phyloP scores from a whole-genome alignment of 441 rosid genomes.

The Erysimum cheiri region DNA sequence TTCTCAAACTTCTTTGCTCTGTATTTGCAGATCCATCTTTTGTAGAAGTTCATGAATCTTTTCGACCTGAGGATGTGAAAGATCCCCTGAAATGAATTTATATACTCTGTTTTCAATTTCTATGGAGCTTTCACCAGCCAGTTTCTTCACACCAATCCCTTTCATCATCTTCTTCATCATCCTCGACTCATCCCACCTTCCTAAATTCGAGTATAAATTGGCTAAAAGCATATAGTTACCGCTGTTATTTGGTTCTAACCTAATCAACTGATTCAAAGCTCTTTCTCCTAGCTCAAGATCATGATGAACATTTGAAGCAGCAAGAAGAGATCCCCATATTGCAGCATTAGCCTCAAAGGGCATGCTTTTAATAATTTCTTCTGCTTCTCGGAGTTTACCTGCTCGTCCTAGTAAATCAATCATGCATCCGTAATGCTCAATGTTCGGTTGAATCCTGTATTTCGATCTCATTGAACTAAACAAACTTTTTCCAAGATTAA shows the following conservation, averaged over 20 bases:
- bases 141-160: constrained; percentile 60
- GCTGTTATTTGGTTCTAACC: constrained; percentile 70
- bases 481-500: constrained; percentile 57
- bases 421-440: constrained; percentile 85
- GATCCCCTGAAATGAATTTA: constrained; percentile 68
- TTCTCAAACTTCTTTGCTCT: constrained; percentile 40
- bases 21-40: constrained; percentile 48
- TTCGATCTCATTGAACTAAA: constrained; percentile 54
- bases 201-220: constrained; percentile 59
- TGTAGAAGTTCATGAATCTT: constrained; percentile 47
- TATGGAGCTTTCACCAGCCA: constrained; percentile 72
- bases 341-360: constrained; percentile 75
- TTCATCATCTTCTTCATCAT: constrained; percentile 65
- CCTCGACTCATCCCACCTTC: constrained; percentile 68
- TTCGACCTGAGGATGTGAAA: constrained; percentile 52
- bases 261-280: constrained; percentile 52
- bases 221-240: constrained; percentile 72
- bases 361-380: constrained; percentile 56
- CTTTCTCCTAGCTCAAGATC: constrained; percentile 58
- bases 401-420: constrained; percentile 75
- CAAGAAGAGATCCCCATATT: constrained; percentile 76
- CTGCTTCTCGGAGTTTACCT: constrained; percentile 71
- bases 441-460: constrained; percentile 56
- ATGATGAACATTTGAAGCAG: constrained; percentile 60
- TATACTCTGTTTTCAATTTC: constrained; percentile 56